Evolutionary conservation across 75 land plant genomes (phyloP).

Genomic region (Sequoia sempervirens): DNA sequence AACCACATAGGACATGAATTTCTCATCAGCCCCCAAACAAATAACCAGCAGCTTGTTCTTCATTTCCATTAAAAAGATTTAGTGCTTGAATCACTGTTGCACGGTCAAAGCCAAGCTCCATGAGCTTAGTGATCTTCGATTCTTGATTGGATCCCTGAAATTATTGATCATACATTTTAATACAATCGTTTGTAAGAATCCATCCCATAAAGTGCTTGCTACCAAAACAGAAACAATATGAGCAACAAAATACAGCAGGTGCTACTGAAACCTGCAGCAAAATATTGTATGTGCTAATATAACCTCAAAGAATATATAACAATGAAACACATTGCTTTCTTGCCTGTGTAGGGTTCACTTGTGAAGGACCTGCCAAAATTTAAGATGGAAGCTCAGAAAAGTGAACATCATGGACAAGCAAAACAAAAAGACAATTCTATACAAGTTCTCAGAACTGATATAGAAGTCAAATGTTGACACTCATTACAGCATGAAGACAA

Average conservation of each 20-base stretch:
- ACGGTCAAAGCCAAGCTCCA: slow-evolving; percentile 87
- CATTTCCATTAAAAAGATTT: slow-evolving; percentile 78
- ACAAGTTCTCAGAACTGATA: not conserved
- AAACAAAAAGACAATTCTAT: not conserved
- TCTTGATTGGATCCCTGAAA: slow-evolving; percentile 57
- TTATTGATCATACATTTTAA: not conserved
- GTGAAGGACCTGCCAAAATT: slow-evolving; percentile 5
- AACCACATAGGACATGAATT: not conserved
- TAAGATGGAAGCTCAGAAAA: not conserved
- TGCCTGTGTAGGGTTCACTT: not conserved
- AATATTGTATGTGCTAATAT: not conserved
- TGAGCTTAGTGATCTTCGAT: slow-evolving; percentile 65
- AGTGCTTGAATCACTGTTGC: slow-evolving; percentile 70
- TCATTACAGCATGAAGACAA: not conserved
- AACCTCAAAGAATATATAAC: not conserved
- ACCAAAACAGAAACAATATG: not conserved
- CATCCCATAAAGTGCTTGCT: not conserved
- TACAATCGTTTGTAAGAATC: not conserved
- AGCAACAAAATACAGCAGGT: not conserved
- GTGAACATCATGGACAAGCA: not conserved
- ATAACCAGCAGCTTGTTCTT: slow-evolving; percentile 89
- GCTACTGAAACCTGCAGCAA: not conserved
- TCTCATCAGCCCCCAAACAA: slow-evolving; percentile 78
- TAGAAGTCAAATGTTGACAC: not conserved
- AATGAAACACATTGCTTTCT: not conserved